These are phyloP conservation scores for Ustilago lituana DNA, from an alignment of 1,284 basidiomycete genomes.

Conservation along the genomic window DNA sequence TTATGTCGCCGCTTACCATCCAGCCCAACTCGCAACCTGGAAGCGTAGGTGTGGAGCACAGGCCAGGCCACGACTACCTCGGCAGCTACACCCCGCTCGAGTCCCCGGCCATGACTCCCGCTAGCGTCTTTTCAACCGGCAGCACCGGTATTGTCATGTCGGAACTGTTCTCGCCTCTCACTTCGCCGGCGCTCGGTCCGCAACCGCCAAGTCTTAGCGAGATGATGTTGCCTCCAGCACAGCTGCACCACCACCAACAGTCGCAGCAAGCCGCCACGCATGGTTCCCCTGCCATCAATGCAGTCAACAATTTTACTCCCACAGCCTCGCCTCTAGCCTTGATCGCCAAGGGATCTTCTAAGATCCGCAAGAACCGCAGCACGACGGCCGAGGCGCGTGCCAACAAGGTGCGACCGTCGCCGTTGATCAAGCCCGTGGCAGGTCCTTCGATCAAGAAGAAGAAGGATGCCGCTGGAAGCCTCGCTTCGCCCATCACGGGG, in stretches of 20 bases:
- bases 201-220: constrained; percentile 55
- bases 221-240: constrained; percentile 53
- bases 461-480: constrained; percentile 20
- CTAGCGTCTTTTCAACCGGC: constrained; percentile 66
- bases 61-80: constrained; percentile 31
- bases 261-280: constrained; percentile 22
- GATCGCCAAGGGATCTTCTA: constrained; percentile 47
- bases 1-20: constrained; percentile 58
- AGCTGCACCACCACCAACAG: constrained; percentile 59
- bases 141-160: constrained; percentile 66
- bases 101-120: constrained; percentile 61
- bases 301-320: constrained; percentile 45
- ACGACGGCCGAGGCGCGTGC: constrained; percentile 57
- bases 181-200: constrained; percentile 72
- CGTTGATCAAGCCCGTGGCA: constrained; percentile 61
- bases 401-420: constrained; percentile 61
- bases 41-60: constrained; percentile 31
- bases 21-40: constrained; percentile 48
- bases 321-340: constrained; percentile 53
- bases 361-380: constrained; percentile 55
- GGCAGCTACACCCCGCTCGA: constrained; percentile 57
- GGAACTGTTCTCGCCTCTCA: constrained; percentile 73
- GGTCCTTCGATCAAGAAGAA: constrained; percentile 44
- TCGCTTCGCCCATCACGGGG: constrained; percentile 21
- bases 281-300: constrained; percentile 37